phyloP scores from a whole-genome alignment of 345 rosid species.

The Noccaea caerulescens region DNA sequence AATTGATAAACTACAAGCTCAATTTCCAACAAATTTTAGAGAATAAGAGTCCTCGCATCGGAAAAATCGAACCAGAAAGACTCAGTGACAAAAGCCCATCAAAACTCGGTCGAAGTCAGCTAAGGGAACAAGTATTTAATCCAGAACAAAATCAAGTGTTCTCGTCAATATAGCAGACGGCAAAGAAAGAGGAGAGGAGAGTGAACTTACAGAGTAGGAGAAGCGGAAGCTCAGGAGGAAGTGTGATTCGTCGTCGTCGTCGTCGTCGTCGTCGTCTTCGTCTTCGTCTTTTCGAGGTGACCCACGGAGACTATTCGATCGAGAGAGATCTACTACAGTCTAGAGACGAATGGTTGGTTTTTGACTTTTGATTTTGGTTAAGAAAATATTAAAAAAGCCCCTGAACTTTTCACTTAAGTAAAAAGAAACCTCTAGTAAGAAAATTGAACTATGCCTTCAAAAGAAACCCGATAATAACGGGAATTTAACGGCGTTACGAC shows the following conservation, averaged over 20 bases:
- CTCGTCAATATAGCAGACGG: neutral
- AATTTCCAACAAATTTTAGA: neutral
- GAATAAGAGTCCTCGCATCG: neutral
- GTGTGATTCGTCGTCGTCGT: conserved; percentile 34
- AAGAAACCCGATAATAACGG: too few relatives aligned
- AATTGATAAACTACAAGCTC: neutral
- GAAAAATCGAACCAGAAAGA: neutral
- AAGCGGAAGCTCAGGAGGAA: neutral
- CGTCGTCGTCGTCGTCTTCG: conserved; percentile 34
- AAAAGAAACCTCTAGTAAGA: too few relatives aligned
- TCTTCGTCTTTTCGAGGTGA: conserved; percentile 10
- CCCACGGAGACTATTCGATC: conserved; percentile 18
- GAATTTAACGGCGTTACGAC: too few relatives aligned
- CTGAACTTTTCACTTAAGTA: too few relatives aligned
- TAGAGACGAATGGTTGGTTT: neutral
- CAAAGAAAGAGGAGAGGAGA: neutral
- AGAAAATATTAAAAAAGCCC: too few relatives aligned
- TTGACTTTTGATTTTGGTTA: neutral
- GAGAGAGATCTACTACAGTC: conserved; percentile 3
- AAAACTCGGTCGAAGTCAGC: neutral
- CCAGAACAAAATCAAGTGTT: conserved; percentile 3
- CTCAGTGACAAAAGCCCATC: conserved; percentile 7
- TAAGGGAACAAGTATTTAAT: neutral
- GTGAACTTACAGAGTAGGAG: conserved; percentile 16
- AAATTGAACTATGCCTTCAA: too few relatives aligned